Base-by-base conservation (phyloP, 176 grass and related monocot species). In the Metroxylon sagu region DNA sequence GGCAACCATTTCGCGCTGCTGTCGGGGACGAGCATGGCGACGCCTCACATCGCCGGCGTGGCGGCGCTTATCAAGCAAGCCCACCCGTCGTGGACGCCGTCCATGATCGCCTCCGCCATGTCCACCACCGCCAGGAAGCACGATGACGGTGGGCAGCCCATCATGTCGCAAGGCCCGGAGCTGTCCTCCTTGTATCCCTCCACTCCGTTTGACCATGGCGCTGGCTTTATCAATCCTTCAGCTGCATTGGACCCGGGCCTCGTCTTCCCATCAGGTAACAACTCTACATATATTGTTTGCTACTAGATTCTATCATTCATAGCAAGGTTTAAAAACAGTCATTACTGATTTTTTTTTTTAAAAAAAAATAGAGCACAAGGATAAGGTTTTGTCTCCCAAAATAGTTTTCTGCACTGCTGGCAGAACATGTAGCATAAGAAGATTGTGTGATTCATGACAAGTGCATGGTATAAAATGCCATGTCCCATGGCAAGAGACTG, bases 11-110 rank as follows among this genome's bases (percentile, higher is more conserved):
- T 90, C 43, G 78, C 86, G 0, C 56, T 82, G 57, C 19, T 90
- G 14, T 90, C 87, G 0, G 87, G 87, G 52, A 85, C 82, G 0
- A 85, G 87, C 78, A 90, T 85, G 82, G 87, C 87, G 3, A 61
- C 78, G 18, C 82, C 87, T 5, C 87, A 90, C 6, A 23, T 85
- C n/a, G 82, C 58, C 3, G 78, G 86, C 54, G 14, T 79, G 15
- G 78, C 75, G 0, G 75, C 86, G 18, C 77, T 90, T 3, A 12
- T 85, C 56, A 90, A 66, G 61, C 78, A 76, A 53, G 16, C 31
- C 53, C 71, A 76, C 54, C 86, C 75, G 0, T 76, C 19, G 6
- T 90, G 74, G 78, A 71, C 67, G 3, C 78, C 82, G 2, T 53
- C 87, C 6, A 58, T 70, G 28, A 29, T 91, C 0, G 65, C 83